Conservation (phyloP, 345 rosid genomes). For the Dipteronia dyeriana region DNA sequence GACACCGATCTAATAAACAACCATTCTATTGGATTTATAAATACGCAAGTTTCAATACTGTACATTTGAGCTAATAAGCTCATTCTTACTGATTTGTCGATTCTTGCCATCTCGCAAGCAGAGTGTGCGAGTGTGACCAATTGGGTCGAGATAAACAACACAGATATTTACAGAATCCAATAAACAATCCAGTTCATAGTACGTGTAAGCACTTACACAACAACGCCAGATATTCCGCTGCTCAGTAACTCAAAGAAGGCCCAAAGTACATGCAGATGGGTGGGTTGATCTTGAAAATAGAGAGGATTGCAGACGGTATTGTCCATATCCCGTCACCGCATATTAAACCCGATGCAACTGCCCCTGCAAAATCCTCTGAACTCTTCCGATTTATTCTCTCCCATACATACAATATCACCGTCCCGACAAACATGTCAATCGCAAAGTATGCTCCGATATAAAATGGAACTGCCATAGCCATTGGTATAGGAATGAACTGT, state of each 20-base stretch:
- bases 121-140: neutral
- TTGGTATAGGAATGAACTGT: constrained; percentile 82
- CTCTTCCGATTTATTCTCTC: constrained; percentile 63
- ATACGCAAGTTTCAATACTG: neutral
- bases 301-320: constrained; percentile 82
- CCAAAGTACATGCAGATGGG: constrained; percentile 96
- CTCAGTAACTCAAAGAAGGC: constrained; percentile 51
- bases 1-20: too few relatives aligned
- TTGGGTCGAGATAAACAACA: neutral
- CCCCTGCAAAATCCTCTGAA: constrained; percentile 75
- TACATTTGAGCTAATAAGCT: neutral
- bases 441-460: constrained; percentile 94
- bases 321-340: constrained; percentile 97
- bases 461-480: constrained; percentile 93
- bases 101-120: neutral
- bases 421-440: constrained; percentile 82
- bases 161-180: constrained; percentile 26
- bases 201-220: constrained; percentile 15
- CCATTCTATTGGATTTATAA: too few relatives aligned
- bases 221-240: neutral
- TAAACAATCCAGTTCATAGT: neutral
- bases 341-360: constrained; percentile 88
- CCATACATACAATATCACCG: constrained; percentile 75
- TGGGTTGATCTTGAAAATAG: constrained; percentile 80
- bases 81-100: neutral